Conservation (phyloP, 2,329 filamentous ascomycete species). For the Hypomyces rosellus region DNA sequence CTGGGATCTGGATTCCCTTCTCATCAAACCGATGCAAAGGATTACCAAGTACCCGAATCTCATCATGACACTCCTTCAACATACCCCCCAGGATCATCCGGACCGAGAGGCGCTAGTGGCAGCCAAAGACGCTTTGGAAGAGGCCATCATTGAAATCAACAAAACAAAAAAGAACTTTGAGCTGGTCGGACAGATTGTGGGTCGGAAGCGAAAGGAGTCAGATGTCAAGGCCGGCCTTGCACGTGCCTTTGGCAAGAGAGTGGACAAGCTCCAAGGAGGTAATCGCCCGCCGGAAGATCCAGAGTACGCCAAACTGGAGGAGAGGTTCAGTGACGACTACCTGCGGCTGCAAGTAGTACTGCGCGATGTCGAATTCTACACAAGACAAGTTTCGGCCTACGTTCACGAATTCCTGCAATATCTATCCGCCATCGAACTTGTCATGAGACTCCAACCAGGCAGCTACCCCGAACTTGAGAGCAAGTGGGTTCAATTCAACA, state of each 20-base stretch:
- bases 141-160: conserved; percentile 80
- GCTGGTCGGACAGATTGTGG: conserved; percentile 81
- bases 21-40: conserved; percentile 94
- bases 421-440: conserved; percentile 73
- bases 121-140: conserved; percentile 50
- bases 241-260: conserved; percentile 82
- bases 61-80: conserved; percentile 70
- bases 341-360: conserved; percentile 87
- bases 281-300: conserved; percentile 66
- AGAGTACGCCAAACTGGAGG: conserved; percentile 71
- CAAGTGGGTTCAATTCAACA: conserved; percentile 89
- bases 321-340: conserved; percentile 88
- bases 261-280: conserved; percentile 69
- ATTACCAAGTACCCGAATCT: conserved; percentile 91
- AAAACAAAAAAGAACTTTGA: conserved; percentile 93
- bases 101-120: conserved; percentile 61
- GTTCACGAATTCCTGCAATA: conserved; percentile 77
- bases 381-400: conserved; percentile 71
- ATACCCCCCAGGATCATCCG: conserved; percentile 76
- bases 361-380: conserved; percentile 89
- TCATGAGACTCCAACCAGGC: conserved; percentile 66
- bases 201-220: conserved; percentile 79
- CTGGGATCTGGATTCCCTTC: conserved; percentile 91
- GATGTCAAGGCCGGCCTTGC: conserved; percentile 79
- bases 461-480: conserved; percentile 80